These are phyloP conservation scores for Coniosporium tulheliwenetii DNA, from an alignment of 2,329 filamentous ascomycete genomes.

Conservation along the genomic window DNA sequence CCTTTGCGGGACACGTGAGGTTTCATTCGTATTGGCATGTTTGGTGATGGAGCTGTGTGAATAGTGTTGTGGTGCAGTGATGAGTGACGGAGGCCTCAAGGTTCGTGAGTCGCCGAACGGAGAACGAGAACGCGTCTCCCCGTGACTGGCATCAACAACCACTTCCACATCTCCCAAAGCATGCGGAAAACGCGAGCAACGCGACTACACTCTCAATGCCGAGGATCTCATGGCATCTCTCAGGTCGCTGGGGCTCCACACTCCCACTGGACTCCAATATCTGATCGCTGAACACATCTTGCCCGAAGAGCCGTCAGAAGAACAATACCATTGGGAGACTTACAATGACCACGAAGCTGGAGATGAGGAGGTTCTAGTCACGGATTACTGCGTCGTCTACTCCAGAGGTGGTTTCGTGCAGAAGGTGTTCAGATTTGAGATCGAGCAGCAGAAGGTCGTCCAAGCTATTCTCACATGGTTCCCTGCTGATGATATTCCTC, in stretches of 20 bases:
- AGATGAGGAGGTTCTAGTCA: conserved; percentile 71
- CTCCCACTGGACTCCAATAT: conserved; percentile 69
- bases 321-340: conserved; percentile 64
- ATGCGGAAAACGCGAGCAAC: too few species aligned
- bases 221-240: conserved; percentile 62
- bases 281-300: conserved; percentile 70
- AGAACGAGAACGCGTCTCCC: too few species aligned
- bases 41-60: too few species aligned
- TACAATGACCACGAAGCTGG: conserved; percentile 28
- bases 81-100: too few species aligned
- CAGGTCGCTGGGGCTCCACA: conserved; percentile 80
- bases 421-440: conserved; percentile 70
- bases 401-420: conserved; percentile 72
- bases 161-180: too few species aligned
- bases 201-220: conserved; percentile 2
- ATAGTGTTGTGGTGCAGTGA: too few species aligned
- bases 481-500: conserved; percentile 25
- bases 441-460: conserved; percentile 74
- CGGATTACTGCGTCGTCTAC: conserved; percentile 69
- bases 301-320: conserved; percentile 45
- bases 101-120: too few species aligned
- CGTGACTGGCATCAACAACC: too few species aligned
- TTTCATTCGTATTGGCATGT: not conserved
- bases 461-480: conserved; percentile 81
- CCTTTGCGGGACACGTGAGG: not conserved